Base-by-base conservation (phyloP, 2,329 filamentous ascomycete species). In the Calonectria pseudoturangicola region DNA sequence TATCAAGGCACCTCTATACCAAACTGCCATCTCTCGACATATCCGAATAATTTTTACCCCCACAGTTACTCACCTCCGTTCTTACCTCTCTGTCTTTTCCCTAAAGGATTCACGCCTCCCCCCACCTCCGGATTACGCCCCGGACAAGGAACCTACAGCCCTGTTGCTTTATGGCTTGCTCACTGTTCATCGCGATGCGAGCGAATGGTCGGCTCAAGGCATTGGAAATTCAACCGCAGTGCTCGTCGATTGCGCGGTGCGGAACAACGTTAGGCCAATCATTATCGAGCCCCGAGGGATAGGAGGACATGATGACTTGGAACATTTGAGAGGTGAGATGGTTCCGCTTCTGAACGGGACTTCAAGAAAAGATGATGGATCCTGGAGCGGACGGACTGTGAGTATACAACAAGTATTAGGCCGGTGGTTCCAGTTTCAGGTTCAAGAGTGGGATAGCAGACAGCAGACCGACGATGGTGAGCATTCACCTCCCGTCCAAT, bases 131-230 rank as follows among this genome's bases (percentile, higher is more conserved):
- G 73, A 74, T 18, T 48, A 74, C 64, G 73, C 54, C 1, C 51
- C 76, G 2, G 47, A 25, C 18, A 39, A 8, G 73, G 60, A 63
- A 67, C 33, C 73, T 25, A 88, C 89, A 0, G 81, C 88, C 27
- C 83, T 95, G 3, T 81, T 94, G 1, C 83, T 94, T 1, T 93
- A 94, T 77, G 92, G 93, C 64, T 87, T 93, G 50, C 79, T 95
- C 18, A 85, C 88, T 25, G 82, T 94, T 50, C 94, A 96, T 81
- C 88, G 90, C 28, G 88, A 90, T 67, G 93, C 92, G 0, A 91
- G 91, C 74, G 92, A 94, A 72, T 95, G 93, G 90, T 95, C 93
- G 64, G 93, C 92, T 0, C 94, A 95, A 82, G 94, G 93, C 0
- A 82, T 96, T 15, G 88, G 90, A 25, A 88, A 88, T 70, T 92